Base-by-base conservation (phyloP, 352 stramenopile genomes). In the Pythium aquatile region DNA sequence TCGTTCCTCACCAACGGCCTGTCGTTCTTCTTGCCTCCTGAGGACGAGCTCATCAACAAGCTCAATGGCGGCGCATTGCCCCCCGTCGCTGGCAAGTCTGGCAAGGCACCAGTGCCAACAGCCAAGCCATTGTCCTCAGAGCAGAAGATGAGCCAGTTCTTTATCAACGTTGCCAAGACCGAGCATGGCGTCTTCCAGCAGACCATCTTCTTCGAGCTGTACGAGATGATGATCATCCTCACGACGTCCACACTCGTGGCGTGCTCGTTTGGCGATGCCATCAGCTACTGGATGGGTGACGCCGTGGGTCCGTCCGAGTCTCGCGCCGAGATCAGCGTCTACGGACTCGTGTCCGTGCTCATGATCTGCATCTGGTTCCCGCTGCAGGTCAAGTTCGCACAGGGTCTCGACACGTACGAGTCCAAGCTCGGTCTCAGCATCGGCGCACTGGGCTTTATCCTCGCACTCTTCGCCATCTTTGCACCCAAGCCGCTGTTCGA, bases 161-260 rank as follows among this genome's bases (percentile, higher is more conserved):
- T 88, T 70, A 70, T 93, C 35, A 83, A 83, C 16, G 75, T 84
- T 46, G 79, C 81, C 58, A 81, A 81, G 70, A 93, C 83, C 0
- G 77, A 89, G 67, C 67, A 69, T 10, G 79, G 79, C 33, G 69
- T 88, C 7, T 88, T 93, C 61, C 68, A 70, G 52, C 82, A 93
- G 61, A 90, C 80, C 64, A 67, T 93, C 35, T 93, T 91, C 73
- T 91, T 80, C 61, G 84, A 93, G 69, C 72, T 93, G 28, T 91
- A 89, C 75, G 84, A 93, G 70, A 91, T 88, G 77, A 72, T 93
- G 32, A 77, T 93, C 49, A 76, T 91, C 44, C 68, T 91, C 26
- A 69, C 79, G 42, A 85, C 77, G 20, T 91, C 81, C 24, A 78
- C 77, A 28, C 68, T 83, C 8, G 32, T 83, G 3, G 76, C 73